Evolutionary conservation across 2,329 filamentous ascomycete species (phyloP), one percentile per base, ranked within the genome.

Genomic region (Exophiala bonariae): DNA sequence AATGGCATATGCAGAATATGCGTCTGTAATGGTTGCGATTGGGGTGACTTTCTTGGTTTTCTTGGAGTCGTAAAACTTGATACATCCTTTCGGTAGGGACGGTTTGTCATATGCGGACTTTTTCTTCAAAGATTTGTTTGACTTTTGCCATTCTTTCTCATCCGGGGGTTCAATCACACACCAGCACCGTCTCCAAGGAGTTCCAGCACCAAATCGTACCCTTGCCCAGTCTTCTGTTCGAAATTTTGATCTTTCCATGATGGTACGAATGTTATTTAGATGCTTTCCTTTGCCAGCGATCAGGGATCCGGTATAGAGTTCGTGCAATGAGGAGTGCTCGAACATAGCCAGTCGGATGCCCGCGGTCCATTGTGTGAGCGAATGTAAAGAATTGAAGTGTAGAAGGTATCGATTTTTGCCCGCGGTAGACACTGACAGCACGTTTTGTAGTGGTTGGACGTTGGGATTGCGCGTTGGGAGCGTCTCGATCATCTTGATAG

Each of bases 401-500:
- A 99, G 78, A 1, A 99, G 77, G 64, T 96, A 97, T 57, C 93
- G 86, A 66, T 99, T 99, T 63, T 90, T 88, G 38, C 91, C 93
- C 16, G 93, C 93, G 8, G 93, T 99, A 4, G 90, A 97, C 49
- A 99, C 83, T 68, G 91, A 96, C 39, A 99, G 80, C 32, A 99
- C 92, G 61, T 99, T 96, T 64, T 96, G 89, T 44, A 99, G 74
- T 13, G 88, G 87, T 59, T 91, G 85, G 60, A 90, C 86, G 44
- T 83, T 81, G 31, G 75, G 70, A 42, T 89, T 86, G 59, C 87
- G 84, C 43, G 93, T 95, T 3, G 91, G 90, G 34, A 99, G 78
- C 10, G 89, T 92, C 64, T 96, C 87, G 58, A 93, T 90, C 90
- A 97, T 96, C 69, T 95, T 96, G 60, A 99, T 90, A 0, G 93